Evolutionary conservation across 2,329 filamentous ascomycete genomes (phyloP).

Genomic region (Xylaria digitata): DNA sequence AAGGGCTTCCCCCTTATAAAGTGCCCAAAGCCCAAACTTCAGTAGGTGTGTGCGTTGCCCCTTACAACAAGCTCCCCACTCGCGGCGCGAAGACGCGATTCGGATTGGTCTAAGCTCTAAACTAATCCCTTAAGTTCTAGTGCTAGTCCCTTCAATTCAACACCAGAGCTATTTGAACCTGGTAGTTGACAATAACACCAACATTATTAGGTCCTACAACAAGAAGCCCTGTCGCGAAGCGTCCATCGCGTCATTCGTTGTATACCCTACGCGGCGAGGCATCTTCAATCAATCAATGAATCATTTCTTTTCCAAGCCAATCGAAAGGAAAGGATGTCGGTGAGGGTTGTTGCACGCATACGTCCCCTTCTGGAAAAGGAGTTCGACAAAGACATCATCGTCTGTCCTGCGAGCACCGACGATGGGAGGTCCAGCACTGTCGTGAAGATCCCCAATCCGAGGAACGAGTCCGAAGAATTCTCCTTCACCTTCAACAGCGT

Average conservation of each 20-base stretch:
- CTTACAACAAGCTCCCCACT: conserved; percentile 29
- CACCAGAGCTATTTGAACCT: not conserved
- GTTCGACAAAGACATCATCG: conserved; percentile 87
- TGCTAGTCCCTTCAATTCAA: conserved; percentile 5
- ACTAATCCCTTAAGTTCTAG: conserved; percentile 3
- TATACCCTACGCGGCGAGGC: conserved; percentile 14
- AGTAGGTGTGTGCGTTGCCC: conserved; percentile 26
- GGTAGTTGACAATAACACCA: conserved; percentile 27
- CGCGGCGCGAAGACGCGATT: conserved; percentile 15
- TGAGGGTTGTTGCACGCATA: conserved; percentile 90
- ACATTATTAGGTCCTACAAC: conserved; percentile 21
- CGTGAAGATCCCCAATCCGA: conserved; percentile 91
- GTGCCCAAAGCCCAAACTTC: no score
- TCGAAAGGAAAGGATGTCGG: conserved; percentile 62
- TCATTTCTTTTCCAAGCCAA: conserved; percentile 1
- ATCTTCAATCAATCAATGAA: conserved; percentile 4
- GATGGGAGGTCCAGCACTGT: conserved; percentile 72
- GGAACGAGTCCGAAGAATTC: conserved; percentile 90
- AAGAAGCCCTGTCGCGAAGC: conserved; percentile 9
- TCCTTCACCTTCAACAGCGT: conserved; percentile 96
- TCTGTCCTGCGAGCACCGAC: conserved; percentile 73
- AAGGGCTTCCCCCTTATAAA: no score
- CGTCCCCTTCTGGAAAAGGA: conserved; percentile 89
- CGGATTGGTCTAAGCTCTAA: conserved; percentile 28
- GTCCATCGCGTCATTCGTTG: conserved; percentile 21